phyloP scores from a whole-genome alignment of 208 protist species.

The Spongospora subterranea region DNA sequence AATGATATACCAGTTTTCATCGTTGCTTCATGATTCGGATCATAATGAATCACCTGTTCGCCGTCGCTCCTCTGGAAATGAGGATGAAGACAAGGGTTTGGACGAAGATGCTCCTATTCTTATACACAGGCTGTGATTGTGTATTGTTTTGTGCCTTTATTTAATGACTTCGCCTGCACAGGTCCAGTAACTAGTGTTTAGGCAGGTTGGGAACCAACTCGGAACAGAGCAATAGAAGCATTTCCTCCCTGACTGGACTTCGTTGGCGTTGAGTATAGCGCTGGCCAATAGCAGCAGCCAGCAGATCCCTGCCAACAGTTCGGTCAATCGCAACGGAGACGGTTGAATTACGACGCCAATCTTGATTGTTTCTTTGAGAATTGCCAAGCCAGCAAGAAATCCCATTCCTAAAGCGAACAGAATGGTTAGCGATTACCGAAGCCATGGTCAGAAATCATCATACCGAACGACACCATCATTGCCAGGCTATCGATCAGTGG shows the following conservation, averaged over 20 bases:
- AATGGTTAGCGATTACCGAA: background rate
- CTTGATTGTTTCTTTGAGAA: background rate
- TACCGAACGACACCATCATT: background rate
- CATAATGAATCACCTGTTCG: background rate
- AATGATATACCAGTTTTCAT: background rate
- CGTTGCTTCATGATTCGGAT: background rate
- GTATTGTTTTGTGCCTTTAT: too few relatives aligned
- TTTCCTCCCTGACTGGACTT: background rate
- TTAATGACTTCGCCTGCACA: background rate
- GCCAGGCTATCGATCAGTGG: background rate
- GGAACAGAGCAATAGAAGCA: conserved; percentile 44
- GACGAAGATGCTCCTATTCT: conserved; percentile 40
- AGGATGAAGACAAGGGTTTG: background rate
- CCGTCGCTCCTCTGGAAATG: background rate
- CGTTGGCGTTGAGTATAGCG: background rate
- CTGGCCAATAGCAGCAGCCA: background rate
- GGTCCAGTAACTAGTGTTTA: conserved; percentile 1
- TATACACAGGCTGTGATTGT: background rate
- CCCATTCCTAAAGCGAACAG: background rate
- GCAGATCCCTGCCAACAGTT: background rate
- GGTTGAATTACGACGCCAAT: background rate
- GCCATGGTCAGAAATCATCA: background rate
- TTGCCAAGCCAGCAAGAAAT: background rate
- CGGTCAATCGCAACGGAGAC: background rate
- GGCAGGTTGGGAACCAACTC: background rate